Percentiles rank a stretch among this genome's conserved stretches.
phyloP scores from a whole-genome alignment of 2,329 filamentous ascomycete genomes.

The Sporothrix pseudoabietina region DNA sequence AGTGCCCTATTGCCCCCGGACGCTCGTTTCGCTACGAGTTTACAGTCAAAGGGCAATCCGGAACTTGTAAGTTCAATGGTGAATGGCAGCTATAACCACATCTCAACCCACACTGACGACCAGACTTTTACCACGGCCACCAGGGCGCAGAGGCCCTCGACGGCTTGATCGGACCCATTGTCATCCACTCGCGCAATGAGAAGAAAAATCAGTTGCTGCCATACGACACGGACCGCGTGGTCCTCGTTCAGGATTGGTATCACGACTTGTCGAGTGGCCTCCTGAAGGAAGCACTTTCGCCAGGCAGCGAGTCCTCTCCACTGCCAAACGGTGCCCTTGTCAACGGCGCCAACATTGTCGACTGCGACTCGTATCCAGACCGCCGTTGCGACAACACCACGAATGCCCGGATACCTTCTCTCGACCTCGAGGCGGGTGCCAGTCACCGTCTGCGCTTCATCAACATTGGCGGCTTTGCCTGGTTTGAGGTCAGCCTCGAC shows the following conservation, averaged over 20 bases:
- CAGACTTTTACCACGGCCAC: conserved; percentile 77
- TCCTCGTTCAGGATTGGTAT: conserved; percentile 73
- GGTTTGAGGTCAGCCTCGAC: conserved; percentile 72
- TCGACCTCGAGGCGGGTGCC: conserved; percentile 55
- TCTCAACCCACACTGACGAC: background rate
- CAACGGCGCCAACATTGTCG: conserved; percentile 60
- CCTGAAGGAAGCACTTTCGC: conserved; percentile 56
- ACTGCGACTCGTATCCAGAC: conserved; percentile 44
- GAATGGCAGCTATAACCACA: background rate
- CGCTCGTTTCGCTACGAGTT: conserved; percentile 57
- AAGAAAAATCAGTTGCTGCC: conserved; percentile 50
- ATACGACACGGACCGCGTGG: conserved; percentile 64
- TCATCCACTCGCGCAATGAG: conserved; percentile 62
- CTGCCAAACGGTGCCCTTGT: conserved; percentile 69
- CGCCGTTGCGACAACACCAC: conserved; percentile 51
- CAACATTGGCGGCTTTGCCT: conserved; percentile 71
- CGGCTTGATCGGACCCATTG: conserved; percentile 61
- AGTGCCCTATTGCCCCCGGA: conserved; percentile 62
- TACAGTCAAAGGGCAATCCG: conserved; percentile 38
- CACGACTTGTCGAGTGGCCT: conserved; percentile 56
- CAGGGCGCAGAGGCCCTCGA: conserved; percentile 69
- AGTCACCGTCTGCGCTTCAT: conserved; percentile 68
- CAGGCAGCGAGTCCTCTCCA: conserved; percentile 59
- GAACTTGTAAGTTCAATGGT: conserved; percentile 42
- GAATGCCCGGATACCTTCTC: conserved; percentile 42